Evolutionary conservation across 2,329 filamentous ascomycete species (phyloP), one percentile per base, ranked within the genome.

Genomic region (Biscogniauxia marginata): DNA sequence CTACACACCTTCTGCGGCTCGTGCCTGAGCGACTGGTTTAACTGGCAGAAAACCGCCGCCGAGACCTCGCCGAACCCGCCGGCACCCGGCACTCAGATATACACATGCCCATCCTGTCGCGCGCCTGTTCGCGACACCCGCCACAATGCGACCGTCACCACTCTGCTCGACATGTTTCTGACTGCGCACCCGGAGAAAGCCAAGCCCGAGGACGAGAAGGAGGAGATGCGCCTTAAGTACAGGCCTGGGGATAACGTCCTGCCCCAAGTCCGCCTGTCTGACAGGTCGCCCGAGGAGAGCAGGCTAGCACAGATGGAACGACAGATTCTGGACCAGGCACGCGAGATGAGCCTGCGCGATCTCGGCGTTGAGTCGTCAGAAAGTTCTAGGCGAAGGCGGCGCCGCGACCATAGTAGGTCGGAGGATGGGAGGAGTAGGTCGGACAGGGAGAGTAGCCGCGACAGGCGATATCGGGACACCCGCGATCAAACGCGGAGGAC

Each of bases 1-100:
- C 84, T 96, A 46, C 92, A 96, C 75, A 97, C 93, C 47, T 99
- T 96, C 74, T 99, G 95, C 78, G 95, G 93, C 62, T 89, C 90
- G 43, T 99, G 95, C 71, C 74, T 98, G 57, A 96, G 96, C 73
- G 91, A 96, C 77, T 99, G 95, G 95, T 99, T 98, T 71, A 78
- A 80, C 61, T 95, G 86, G 74, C 91, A 96, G 72, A 86, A 87
- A 39, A 78, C 80, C 24, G 79, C 80, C 13, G 82, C 82, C 46
- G 82, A 81, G 61, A 76, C 73, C 56, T 74, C 76, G 2, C 81
- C 80, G 11, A 75, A 75, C 9, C 76, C 79, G 45, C 79, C 84
- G 60, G 64, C 77, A 52, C 69, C 80, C 63, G 68, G 81, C 66
- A 58, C 78, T 67, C 65, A 75, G 61, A 70, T 82, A 69, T 96